phyloP scores from a whole-genome alignment of 2,329 filamentous ascomycete species.

The Trichoderma sp. region DNA sequence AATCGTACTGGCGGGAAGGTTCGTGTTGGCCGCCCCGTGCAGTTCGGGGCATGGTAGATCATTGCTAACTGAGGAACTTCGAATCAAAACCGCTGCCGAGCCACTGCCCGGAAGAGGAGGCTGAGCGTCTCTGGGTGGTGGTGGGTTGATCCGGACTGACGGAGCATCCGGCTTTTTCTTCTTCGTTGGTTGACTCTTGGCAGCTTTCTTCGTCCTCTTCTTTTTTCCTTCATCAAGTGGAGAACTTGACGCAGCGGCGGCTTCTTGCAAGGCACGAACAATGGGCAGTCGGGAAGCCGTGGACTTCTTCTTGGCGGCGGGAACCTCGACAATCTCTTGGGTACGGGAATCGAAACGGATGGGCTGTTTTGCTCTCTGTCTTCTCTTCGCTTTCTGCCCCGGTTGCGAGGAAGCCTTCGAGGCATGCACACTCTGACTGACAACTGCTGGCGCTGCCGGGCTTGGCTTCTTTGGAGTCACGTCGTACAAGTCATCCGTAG shows the following conservation, averaged over 20 bases:
- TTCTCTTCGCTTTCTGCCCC: constrained; percentile 27
- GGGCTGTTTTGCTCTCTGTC: constrained; percentile 42
- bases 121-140: too few species aligned
- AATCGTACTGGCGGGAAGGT: too few species aligned
- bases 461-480: constrained; percentile 29
- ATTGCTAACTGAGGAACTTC: too few species aligned
- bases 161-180: constrained; percentile 27
- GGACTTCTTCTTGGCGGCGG: constrained; percentile 8
- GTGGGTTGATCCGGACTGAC: background rate
- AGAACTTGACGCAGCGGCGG: constrained; percentile 30
- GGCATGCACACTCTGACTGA: background rate
- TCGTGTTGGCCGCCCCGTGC: too few species aligned
- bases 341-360: constrained; percentile 41
- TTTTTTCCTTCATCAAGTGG: background rate
- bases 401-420: background rate
- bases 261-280: constrained; percentile 30
- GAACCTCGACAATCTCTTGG: constrained; percentile 34
- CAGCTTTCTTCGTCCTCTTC: background rate
- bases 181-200: background rate
- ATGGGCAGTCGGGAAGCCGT: constrained; percentile 19
- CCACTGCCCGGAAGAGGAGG: background rate
- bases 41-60: too few species aligned
- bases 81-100: background rate
- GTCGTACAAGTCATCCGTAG: constrained; percentile 37
- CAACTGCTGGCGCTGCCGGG: background rate